A percentile compares a stretch with the other conserved stretches of the same genome.
Conservation (phyloP, 768 basidiomycete species). For the Serendipita vermifera region DNA sequence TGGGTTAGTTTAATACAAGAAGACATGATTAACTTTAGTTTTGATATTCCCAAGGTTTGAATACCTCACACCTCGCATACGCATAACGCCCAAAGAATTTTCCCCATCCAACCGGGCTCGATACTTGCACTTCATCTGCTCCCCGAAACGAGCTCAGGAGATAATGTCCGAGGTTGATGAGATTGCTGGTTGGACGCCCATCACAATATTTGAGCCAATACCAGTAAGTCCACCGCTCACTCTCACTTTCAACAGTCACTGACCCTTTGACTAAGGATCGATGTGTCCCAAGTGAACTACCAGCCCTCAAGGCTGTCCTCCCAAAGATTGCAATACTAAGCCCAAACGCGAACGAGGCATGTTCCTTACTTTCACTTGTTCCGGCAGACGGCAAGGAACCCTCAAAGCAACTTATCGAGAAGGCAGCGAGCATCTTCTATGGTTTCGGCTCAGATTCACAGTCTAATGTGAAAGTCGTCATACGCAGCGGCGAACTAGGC, state of each 20-base stretch:
- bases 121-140: slow-evolving; percentile 74
- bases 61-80: slow-evolving; percentile 60
- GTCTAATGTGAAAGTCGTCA: slow-evolving; percentile 48
- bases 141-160: slow-evolving; percentile 51
- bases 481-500: slow-evolving; percentile 62
- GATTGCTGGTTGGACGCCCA: slow-evolving; percentile 47
- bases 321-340: slow-evolving; percentile 55
- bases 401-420: slow-evolving; percentile 43
- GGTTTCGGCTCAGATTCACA: slow-evolving; percentile 41
- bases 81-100: slow-evolving; percentile 60
- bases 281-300: slow-evolving; percentile 67
- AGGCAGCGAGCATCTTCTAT: slow-evolving; percentile 51
- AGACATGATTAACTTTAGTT: background rate
- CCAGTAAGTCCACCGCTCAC: slow-evolving; percentile 47
- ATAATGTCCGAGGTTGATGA: slow-evolving; percentile 52
- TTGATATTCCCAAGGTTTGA: slow-evolving; percentile 42
- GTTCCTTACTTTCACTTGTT: slow-evolving; percentile 39
- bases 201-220: slow-evolving; percentile 72
- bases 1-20: slow-evolving; percentile 33
- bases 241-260: background rate
- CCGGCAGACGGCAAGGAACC: slow-evolving; percentile 39
- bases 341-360: slow-evolving; percentile 79
- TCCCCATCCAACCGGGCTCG: slow-evolving; percentile 33
- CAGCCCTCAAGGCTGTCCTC: slow-evolving; percentile 47
- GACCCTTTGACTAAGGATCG: slow-evolving; percentile 37